phyloP scores from a whole-genome alignment of 768 basidiomycete genomes.

The Boletus barrowsii region DNA sequence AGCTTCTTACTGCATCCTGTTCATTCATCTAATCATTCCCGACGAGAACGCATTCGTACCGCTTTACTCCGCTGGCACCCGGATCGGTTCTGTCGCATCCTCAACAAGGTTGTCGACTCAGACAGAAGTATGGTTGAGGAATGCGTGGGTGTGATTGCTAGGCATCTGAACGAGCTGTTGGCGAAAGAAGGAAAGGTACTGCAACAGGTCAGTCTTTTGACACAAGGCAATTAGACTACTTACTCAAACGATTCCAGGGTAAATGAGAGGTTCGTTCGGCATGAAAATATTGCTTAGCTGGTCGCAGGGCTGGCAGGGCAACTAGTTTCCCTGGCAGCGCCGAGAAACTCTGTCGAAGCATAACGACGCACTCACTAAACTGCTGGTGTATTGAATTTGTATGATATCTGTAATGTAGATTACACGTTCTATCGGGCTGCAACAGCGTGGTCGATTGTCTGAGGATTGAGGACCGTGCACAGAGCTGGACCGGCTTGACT shows the following conservation, averaged over 20 bases:
- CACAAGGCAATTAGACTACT: neutral
- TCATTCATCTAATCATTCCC: slow-evolving; percentile 56
- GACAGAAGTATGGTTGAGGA: slow-evolving; percentile 57
- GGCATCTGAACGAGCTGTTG: slow-evolving; percentile 67
- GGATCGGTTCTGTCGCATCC: slow-evolving; percentile 63
- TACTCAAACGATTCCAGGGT: slow-evolving; percentile 11
- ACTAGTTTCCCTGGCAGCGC: slow-evolving; percentile 18
- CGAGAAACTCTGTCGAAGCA: slow-evolving; percentile 10
- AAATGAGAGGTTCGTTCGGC: slow-evolving; percentile 13
- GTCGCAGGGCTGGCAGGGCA: slow-evolving; percentile 2
- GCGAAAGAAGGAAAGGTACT: slow-evolving; percentile 33
- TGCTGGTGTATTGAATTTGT: slow-evolving; percentile 19
- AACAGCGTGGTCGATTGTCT: neutral
- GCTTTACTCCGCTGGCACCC: slow-evolving; percentile 81
- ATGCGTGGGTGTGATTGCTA: slow-evolving; percentile 61
- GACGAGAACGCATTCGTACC: slow-evolving; percentile 62
- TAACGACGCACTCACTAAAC: slow-evolving; percentile 6
- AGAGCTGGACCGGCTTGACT: no score
- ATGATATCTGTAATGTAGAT: slow-evolving; percentile 23
- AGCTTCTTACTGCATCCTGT: slow-evolving; percentile 61
- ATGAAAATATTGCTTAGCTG: neutral
- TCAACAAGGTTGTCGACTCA: slow-evolving; percentile 47
- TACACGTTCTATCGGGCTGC: neutral
- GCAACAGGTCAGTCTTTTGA: slow-evolving; percentile 17
- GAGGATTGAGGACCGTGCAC: no score